phyloP scores from a whole-genome alignment of 208 protist species.

The Trypanosoma mega region DNA sequence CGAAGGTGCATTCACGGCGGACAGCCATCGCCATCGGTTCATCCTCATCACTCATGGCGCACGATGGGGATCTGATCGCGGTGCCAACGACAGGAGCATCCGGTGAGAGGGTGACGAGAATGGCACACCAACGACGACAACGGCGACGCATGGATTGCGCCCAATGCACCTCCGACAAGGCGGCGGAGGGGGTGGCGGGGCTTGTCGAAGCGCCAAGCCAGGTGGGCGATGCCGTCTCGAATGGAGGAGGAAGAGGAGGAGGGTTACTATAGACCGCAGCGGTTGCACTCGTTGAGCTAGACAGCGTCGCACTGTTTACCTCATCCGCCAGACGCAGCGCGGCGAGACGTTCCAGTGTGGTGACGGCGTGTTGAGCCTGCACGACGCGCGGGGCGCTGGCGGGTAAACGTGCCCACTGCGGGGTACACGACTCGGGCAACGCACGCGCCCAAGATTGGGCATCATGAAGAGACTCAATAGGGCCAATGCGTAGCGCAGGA shows the following conservation, averaged over 20 bases:
- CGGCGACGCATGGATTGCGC: neutral
- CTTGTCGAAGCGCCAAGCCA: too few relatives aligned
- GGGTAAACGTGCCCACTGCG: conserved; percentile 94
- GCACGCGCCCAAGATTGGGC: conserved; percentile 87
- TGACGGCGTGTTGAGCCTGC: conserved; percentile 47
- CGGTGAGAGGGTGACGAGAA: neutral
- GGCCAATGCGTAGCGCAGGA: conserved; percentile 24
- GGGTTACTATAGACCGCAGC: too few relatives aligned
- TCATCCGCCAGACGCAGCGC: conserved; percentile 70
- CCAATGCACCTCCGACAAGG: neutral
- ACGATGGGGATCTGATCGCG: neutral
- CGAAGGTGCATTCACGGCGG: conserved; percentile 26
- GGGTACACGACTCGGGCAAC: conserved; percentile 77
- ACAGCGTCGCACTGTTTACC: neutral
- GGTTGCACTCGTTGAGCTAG: too few relatives aligned
- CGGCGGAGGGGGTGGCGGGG: too few relatives aligned
- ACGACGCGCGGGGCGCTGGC: conserved; percentile 86
- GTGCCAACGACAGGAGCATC: neutral
- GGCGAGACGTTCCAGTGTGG: conserved; percentile 66
- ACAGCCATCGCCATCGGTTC: conserved; percentile 20
- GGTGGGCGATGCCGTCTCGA: too few relatives aligned
- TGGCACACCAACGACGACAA: neutral
- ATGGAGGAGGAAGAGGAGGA: too few relatives aligned
- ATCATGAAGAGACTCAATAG: conserved; percentile 49
- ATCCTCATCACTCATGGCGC: too few relatives aligned